A percentile compares a stretch with the other conserved stretches of the same genome.
These are phyloP conservation scores for Globisporangium echinulatum DNA, from an alignment of 352 stramenopile species.

Conservation along the genomic window DNA sequence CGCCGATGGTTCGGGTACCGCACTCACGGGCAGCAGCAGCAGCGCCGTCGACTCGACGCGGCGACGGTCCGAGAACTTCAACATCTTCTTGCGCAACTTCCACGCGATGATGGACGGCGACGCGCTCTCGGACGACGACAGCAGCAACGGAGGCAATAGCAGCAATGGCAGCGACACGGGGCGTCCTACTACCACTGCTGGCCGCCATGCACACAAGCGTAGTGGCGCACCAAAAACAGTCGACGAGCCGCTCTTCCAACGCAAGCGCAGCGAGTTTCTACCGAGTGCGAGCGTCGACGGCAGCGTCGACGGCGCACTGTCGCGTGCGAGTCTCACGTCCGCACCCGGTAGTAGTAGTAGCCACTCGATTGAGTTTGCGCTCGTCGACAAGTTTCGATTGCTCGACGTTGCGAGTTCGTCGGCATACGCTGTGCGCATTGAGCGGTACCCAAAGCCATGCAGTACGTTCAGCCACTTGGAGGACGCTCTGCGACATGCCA, in stretches of 20 bases:
- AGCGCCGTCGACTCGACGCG: slow-evolving; percentile 45
- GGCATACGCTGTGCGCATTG: slow-evolving; percentile 69
- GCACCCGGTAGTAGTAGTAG: slow-evolving; percentile 20
- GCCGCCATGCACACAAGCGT: slow-evolving; percentile 7
- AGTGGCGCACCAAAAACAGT: slow-evolving; percentile 18
- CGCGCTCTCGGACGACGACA: slow-evolving; percentile 46
- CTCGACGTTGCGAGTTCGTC: slow-evolving; percentile 68
- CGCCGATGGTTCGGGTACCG: slow-evolving; percentile 2
- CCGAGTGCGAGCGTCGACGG: slow-evolving; percentile 40
- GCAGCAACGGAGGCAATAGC: slow-evolving; percentile 14
- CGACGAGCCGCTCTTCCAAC: slow-evolving; percentile 67
- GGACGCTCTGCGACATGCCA: slow-evolving; percentile 1
- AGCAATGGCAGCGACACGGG: slow-evolving; percentile 4
- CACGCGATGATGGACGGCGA: slow-evolving; percentile 77
- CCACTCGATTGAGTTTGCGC: slow-evolving; percentile 35
- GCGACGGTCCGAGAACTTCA: slow-evolving; percentile 66
- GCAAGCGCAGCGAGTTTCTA: slow-evolving; percentile 30
- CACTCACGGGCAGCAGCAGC: no score
- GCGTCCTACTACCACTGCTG: slow-evolving; percentile 15
- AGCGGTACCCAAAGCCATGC: slow-evolving; percentile 73
- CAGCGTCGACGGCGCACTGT: slow-evolving; percentile 6
- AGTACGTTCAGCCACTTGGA: slow-evolving; percentile 64
- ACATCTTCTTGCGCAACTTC: slow-evolving; percentile 74
- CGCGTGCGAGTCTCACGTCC: slow-evolving; percentile 51
- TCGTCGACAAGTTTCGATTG: slow-evolving; percentile 65